Base-by-base conservation (phyloP, 2,329 filamentous ascomycete species). In the Colletotrichum sp. region DNA sequence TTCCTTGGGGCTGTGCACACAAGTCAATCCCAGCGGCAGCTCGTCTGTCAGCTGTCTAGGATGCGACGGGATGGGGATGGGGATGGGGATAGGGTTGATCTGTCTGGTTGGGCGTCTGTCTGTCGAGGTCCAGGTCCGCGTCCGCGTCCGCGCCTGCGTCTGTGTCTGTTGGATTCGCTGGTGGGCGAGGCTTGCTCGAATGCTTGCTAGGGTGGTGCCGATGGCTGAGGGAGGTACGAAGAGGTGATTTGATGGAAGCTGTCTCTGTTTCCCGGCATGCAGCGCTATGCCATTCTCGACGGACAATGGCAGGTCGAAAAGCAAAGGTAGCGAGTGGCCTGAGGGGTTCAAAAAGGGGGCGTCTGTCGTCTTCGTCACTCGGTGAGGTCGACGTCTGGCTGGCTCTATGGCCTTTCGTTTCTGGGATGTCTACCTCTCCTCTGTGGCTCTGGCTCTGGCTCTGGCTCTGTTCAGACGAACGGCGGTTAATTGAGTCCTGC, bases 1-100 rank as follows among this genome's bases (percentile, higher is more conserved):
- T 73, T 59, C 34, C 73, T 73, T 52, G 73, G 73, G 73, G 70
- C 73, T 76, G 73, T 76, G 73, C 73, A 76, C 73, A 32, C 57
- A 70, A 72, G 62, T 75, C 72, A 72, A 72, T 52, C 62, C 69
- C 63, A 69, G 71, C 52, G 52, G 55, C 61, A 69, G 67, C 67
- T 69, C 34, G 67, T 44, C 64, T 61, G 69, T 72, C 39, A 71
- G 62, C 69, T 64, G 69, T 66, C 61, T 39, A 64, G 61, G 61
- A 36, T 64, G 61, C 19, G 39, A 44, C 16, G 39, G 16, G 39
- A 44, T 49, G 16, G 30, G 11, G 62, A 30, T n/a, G 62, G 22
- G 8, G 34, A 36, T 36, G 34, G 34, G 8, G 25, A 25, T 25
- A 4, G 25, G 2, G 34, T n/a, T 29, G 13, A 13, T 22, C 44